Evolutionary conservation across 2,329 filamentous ascomycete genomes (phyloP).

Genomic region (Dactylellina sp.): DNA sequence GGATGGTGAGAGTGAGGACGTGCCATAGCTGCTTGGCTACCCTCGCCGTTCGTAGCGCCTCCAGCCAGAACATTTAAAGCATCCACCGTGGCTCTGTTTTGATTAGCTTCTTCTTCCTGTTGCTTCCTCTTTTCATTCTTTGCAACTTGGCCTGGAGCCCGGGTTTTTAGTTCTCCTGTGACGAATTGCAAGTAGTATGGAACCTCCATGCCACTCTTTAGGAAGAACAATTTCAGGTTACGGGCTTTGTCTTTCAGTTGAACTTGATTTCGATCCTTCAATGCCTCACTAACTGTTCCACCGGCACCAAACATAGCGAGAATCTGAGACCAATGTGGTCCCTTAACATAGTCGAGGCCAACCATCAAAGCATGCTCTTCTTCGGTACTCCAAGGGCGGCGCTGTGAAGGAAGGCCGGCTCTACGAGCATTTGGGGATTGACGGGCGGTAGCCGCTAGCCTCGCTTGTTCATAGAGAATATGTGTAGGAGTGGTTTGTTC

Average conservation of each 20-base stretch:
- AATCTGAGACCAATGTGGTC: slow-evolving; percentile 93
- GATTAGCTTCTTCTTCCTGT: slow-evolving; percentile 54
- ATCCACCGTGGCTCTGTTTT: slow-evolving; percentile 54
- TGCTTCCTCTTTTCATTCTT: slow-evolving; percentile 67
- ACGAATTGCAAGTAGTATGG: slow-evolving; percentile 88
- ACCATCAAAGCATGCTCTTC: slow-evolving; percentile 92
- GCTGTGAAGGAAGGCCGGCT: slow-evolving; percentile 69
- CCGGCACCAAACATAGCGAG: slow-evolving; percentile 83
- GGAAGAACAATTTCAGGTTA: slow-evolving; percentile 89
- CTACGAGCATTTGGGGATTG: slow-evolving; percentile 69
- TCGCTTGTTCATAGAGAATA: slow-evolving; percentile 71
- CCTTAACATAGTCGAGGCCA: slow-evolving; percentile 87
- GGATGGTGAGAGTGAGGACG: slow-evolving; percentile 32
- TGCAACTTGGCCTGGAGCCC: slow-evolving; percentile 79
- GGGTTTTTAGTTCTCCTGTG: slow-evolving; percentile 87
- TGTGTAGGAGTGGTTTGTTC: slow-evolving; percentile 67
- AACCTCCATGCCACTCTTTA: slow-evolving; percentile 91
- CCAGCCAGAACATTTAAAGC: slow-evolving; percentile 49
- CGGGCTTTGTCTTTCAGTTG: slow-evolving; percentile 92
- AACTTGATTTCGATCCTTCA: slow-evolving; percentile 90
- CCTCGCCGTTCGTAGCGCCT: slow-evolving; percentile 14
- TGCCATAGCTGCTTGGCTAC: slow-evolving; percentile 19
- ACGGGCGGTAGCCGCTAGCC: slow-evolving; percentile 70
- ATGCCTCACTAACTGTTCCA: slow-evolving; percentile 81
- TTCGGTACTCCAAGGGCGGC: slow-evolving; percentile 86